Base-by-base conservation (phyloP, 352 stramenopile species). In the Globisporangium orthogonon region DNA sequence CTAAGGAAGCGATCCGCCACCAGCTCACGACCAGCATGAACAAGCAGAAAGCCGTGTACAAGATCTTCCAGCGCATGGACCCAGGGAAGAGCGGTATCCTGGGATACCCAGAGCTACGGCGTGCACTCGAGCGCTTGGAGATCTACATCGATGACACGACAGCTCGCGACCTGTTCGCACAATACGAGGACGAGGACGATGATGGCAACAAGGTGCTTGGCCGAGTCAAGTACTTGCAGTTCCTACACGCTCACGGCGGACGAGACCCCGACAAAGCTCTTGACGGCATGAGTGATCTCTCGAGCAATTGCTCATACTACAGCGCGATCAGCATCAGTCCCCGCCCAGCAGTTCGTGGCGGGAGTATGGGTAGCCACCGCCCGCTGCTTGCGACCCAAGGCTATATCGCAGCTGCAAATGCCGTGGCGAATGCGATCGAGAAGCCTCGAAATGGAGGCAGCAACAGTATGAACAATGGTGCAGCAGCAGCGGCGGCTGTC, bases 261-360 rank as follows among this genome's bases (percentile, higher is more conserved):
- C 71, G 76, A 39, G 81, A 91, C 48, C 78, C 81, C 0, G 78
- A 91, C 48, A 81, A 72, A 11, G 14, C 33, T 29, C 50, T 88
- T 49, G 78, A 81, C 18, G 70, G 60, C 6, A 73, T 86, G 73
- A 88, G 76, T 50, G 81, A 91, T 33, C 47, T 88, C 2, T 87
- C 78, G 2, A 89, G 78, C 62, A 79, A 89, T 54, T 91, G 81
- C 49, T 88, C 78, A 7, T 91, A 91, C 69, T 91, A 91, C 66
- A 84, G 65, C 54, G 73, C 78, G 5, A 81, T 91, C 31, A 73
- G 62, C 14, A 89, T 87, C 51, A 88, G 78, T 51, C 78, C 75
- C 43, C 76, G 73, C 6, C 64, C 66, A 23, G 76, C 79, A 14
- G 48, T 63, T 56, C 63, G 59, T 28, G 14, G 62, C 63, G 35